These are phyloP conservation scores for Clavulina sp. DNA, from an alignment of 768 basidiomycete genomes.

Conservation along the genomic window DNA sequence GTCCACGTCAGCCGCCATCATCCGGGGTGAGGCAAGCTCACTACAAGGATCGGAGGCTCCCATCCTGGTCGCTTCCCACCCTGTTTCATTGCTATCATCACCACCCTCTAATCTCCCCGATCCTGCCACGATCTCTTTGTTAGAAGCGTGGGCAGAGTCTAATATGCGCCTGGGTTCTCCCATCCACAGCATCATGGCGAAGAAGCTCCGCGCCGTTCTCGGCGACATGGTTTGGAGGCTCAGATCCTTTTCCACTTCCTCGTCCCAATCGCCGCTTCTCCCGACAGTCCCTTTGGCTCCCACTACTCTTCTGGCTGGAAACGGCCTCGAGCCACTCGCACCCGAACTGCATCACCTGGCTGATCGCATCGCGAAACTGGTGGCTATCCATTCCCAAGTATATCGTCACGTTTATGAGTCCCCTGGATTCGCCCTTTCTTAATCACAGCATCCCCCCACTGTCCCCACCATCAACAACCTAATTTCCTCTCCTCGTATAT, in stretches of 20 bases:
- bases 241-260: slow-evolving; percentile 9
- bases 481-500: no score
- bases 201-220: slow-evolving; percentile 44
- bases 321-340: slow-evolving; percentile 54
- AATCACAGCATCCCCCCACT: no score
- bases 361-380: slow-evolving; percentile 54
- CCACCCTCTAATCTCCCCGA: slow-evolving; percentile 33
- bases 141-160: slow-evolving; percentile 52
- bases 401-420: slow-evolving; percentile 65
- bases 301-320: slow-evolving; percentile 22
- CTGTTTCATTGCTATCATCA: no score
- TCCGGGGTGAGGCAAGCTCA: not conserved
- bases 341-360: slow-evolving; percentile 53
- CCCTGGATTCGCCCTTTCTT: slow-evolving; percentile 35
- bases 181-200: slow-evolving; percentile 41
- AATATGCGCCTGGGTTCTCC: slow-evolving; percentile 45
- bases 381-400: slow-evolving; percentile 54
- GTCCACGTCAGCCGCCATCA: slow-evolving; percentile 5
- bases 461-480: no score
- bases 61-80: slow-evolving; percentile 5
- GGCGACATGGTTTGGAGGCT: slow-evolving; percentile 35
- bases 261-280: not conserved
- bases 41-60: no score
- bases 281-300: not conserved
- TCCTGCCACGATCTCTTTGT: slow-evolving; percentile 35